Base-by-base conservation (phyloP, 1,284 basidiomycete genomes). In the Pascua sp. region DNA sequence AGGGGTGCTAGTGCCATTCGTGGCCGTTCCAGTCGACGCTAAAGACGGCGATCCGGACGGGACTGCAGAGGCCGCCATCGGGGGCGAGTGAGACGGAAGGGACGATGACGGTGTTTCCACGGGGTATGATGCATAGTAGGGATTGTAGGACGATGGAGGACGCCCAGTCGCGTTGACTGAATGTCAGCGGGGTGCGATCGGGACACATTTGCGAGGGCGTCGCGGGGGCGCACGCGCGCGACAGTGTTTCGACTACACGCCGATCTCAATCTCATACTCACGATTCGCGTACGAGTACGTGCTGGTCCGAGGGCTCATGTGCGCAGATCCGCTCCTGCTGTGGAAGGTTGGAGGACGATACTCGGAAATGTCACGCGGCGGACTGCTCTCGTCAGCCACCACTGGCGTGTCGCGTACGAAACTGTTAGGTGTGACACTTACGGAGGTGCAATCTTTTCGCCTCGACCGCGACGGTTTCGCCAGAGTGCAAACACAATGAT, bases 371-470 rank as follows among this genome's bases (percentile, higher is more conserved):
- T 68, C 65, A 41, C 70, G 61, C 13, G 70, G 70, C 4, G 70
- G 67, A 17, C 70, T 73, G 57, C 2, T 42, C 18, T 37, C 11
- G 52, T 58, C 47, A 61, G 57, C 32, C 11, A 17, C 13, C 47
- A 15, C 42, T 7, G n/a, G n/a, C n/a, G n/a, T n/a, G 40, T 5
- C 18, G 16, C 11, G 32, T 17, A 18, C 12, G 17, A n/a, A 8
- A 32, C 17, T 38, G 40, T 24, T 7, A 49, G 17, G 11, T 2
- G 13, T 7, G 5, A 12, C 2, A 73, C 75, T 67, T 50, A 75
- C 72, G 76, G 76, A 16, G 72, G 69, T 13, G 73, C 68, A 15
- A 71, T 56, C 55, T 67, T 67, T 46, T 76, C 67, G 17, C 65
- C 68, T 38, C 68, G 68, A 8, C 64, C 61, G 17, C 63, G 65